These are phyloP conservation scores for Cladosporium phlei DNA, from an alignment of 2,329 filamentous ascomycete species.

Conservation along the genomic window DNA sequence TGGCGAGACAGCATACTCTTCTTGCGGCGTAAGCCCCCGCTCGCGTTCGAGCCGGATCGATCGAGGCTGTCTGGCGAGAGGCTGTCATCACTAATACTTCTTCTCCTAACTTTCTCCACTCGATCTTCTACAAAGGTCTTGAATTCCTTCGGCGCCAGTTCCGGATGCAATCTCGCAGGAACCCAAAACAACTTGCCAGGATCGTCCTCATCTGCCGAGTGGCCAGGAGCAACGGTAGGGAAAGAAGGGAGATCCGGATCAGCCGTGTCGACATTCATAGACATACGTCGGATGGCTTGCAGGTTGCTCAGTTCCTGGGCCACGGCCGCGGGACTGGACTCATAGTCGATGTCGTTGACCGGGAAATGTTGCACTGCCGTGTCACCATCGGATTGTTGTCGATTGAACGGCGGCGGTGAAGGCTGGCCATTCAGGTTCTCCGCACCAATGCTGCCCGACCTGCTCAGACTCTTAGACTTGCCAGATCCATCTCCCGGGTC, in stretches of 20 bases:
- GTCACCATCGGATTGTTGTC: slow-evolving; percentile 24
- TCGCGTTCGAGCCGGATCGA: slow-evolving; percentile 44
- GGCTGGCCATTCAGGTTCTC: slow-evolving; percentile 21
- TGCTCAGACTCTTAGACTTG: slow-evolving; percentile 17
- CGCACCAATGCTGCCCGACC: slow-evolving; percentile 34
- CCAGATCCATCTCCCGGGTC: slow-evolving; percentile 14
- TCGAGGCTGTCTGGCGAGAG: slow-evolving; percentile 57
- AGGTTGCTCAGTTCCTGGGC: slow-evolving; percentile 89
- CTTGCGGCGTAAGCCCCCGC: slow-evolving; percentile 67
- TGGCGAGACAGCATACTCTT: slow-evolving; percentile 95
- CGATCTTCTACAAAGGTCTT: slow-evolving; percentile 93
- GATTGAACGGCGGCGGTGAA: slow-evolving; percentile 38
- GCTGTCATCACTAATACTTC: slow-evolving; percentile 64
- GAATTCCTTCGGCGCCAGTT: slow-evolving; percentile 92
- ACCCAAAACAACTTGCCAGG: slow-evolving; percentile 91
- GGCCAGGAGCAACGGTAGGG: slow-evolving; percentile 65
- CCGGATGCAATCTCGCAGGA: slow-evolving; percentile 86
- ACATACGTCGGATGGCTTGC: slow-evolving; percentile 84
- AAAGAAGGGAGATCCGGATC: slow-evolving; percentile 71
- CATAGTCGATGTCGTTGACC: slow-evolving; percentile 80
- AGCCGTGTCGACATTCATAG: slow-evolving; percentile 75
- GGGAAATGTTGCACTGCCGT: slow-evolving; percentile 49
- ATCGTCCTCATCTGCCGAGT: slow-evolving; percentile 71
- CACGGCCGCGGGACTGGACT: slow-evolving; percentile 82
- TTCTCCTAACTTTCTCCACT: slow-evolving; percentile 80